Evolutionary conservation across 164 flowering plant genomes (phyloP), one percentile per base, ranked within the genome.

Genomic region (Tinospora cordifolia): DNA sequence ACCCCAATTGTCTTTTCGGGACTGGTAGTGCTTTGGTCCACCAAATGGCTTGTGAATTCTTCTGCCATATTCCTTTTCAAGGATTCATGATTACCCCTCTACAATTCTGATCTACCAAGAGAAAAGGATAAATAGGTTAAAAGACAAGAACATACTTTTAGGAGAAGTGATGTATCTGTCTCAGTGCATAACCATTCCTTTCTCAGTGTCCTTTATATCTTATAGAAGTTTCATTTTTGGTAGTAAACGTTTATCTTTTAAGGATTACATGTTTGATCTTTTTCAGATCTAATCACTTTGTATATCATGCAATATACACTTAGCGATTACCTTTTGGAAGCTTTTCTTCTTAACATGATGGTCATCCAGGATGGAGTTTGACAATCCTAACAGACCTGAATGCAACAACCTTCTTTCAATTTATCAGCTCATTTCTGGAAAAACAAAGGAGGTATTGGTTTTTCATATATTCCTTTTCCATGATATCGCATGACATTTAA

Each of bases 351-450:
- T 70, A 49, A 62, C 27, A 26, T 25, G 59, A 46, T 74, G 68
- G 30, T 73, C 38, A 9, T 72, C 36, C 82, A 93, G 97, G 60
- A 69, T 91, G 83, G 97, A 94, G 74, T 94, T 94, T 73, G 96
- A 85, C 81, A 91, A 92, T 83, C 92, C 93, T 58, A 91, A 88
- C 58, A 89, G 97, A 73, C 98, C 98, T 65, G 98, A 94, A 82
- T 90, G 95, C 80, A 87, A 82, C 84, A 94, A 94, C 78, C 98
- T 94, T 77, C 98, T 94, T 70, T 84, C 96, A 47, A 62, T 94
- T 71, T 94, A 90, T 83, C 97, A 94, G 80, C 83, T 94, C 34
- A 67, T 91, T 39, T 83, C 97, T 26, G 88, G 91, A 73, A 91
- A 81, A 81, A 84, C 92, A 66, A 91, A 91, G 75, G 91, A 90